Conservation (phyloP, 129 eudicot species). For the Calendula officinalis region DNA sequence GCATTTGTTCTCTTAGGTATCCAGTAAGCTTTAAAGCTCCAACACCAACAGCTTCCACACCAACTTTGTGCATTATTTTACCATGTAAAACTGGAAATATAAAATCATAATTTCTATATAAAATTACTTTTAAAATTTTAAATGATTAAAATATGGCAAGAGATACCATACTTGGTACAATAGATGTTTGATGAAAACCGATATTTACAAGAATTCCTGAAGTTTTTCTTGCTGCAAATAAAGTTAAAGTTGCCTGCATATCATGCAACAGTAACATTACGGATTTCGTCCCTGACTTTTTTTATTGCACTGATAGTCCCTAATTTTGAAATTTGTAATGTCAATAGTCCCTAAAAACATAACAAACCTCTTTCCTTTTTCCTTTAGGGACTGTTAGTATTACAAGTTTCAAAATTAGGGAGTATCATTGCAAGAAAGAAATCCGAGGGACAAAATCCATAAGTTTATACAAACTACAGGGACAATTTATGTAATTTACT, state of each 20-base stretch:
- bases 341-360: too few species aligned
- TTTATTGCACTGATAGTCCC: too few species aligned
- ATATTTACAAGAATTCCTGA: slow-evolving; percentile 93
- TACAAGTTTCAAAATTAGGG: too few species aligned
- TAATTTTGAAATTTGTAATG: too few species aligned
- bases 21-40: slow-evolving; percentile 95
- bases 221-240: slow-evolving; percentile 84
- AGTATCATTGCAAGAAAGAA: too few species aligned
- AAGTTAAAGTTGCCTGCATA: slow-evolving; percentile 80
- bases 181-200: slow-evolving; percentile 84
- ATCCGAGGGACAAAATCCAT: too few species aligned
- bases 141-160: slow-evolving; percentile 1
- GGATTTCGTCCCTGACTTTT: background rate
- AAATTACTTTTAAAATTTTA: background rate
- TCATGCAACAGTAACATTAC: slow-evolving; percentile 30
- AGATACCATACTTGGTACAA: slow-evolving; percentile 83
- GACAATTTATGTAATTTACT: too few species aligned
- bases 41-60: slow-evolving; percentile 71
- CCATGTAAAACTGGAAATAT: slow-evolving; percentile 70
- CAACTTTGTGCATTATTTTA: slow-evolving; percentile 81
- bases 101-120: slow-evolving; percentile 9
- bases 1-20: slow-evolving; percentile 88
- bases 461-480: too few species aligned
- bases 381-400: too few species aligned
- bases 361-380: too few species aligned